Percentiles rank a stretch among this genome's conserved stretches.
Conservation (phyloP, 306 rosid species). For the Mimosa bimucronata region DNA sequence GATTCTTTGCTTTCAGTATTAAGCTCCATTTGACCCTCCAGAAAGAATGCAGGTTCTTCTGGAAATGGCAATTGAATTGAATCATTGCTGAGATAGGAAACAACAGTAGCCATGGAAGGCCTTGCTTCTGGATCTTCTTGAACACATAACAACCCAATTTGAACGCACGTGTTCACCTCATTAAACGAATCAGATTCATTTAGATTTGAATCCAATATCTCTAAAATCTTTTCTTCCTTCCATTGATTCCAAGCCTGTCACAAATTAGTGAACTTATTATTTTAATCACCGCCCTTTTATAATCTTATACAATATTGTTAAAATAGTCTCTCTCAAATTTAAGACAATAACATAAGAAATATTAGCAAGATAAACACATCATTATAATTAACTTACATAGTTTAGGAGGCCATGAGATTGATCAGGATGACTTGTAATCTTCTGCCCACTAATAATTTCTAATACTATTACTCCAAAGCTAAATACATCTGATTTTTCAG, state of each 20-base stretch:
- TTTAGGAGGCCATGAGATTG: slow-evolving; percentile 17
- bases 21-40: background rate
- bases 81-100: slow-evolving; percentile 27
- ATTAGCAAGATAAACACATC: background rate
- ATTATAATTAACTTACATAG: slow-evolving; percentile 30
- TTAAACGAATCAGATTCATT: background rate
- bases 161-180: slow-evolving; percentile 39
- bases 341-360: background rate
- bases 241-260: slow-evolving; percentile 41
- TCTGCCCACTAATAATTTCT: slow-evolving; percentile 24
- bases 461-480: slow-evolving; percentile 15
- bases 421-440: background rate
- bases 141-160: slow-evolving; percentile 47
- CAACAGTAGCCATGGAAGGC: slow-evolving; percentile 40
- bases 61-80: background rate
- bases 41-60: slow-evolving; percentile 34
- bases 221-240: slow-evolving; percentile 26
- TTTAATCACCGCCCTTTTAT: background rate
- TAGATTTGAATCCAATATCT: slow-evolving; percentile 4
- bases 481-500: background rate
- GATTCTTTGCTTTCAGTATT: background rate
- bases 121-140: slow-evolving; percentile 44
- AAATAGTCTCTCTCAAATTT: background rate
- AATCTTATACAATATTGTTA: background rate
- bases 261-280: background rate